phyloP scores from a whole-genome alignment of 2,329 filamentous ascomycete species.

The Clarireedia homoeocarpa region DNA sequence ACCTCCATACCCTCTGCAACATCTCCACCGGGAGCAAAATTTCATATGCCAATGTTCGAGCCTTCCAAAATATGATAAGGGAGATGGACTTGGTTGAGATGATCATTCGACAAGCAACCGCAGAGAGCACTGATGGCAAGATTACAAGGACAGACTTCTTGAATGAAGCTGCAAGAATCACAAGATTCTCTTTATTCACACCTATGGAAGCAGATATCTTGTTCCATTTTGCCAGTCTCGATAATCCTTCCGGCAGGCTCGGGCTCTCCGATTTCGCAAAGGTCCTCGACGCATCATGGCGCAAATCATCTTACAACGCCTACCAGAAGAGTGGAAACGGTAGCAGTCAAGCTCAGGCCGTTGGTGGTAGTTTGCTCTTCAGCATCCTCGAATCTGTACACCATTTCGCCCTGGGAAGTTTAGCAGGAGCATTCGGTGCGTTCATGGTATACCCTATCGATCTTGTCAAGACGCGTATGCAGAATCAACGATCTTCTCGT shows the following conservation, averaged over 20 bases:
- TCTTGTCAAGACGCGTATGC: slow-evolving; percentile 95
- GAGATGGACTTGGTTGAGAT: slow-evolving; percentile 97
- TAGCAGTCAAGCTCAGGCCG: slow-evolving; percentile 42
- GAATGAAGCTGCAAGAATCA: slow-evolving; percentile 84
- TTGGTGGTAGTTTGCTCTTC: slow-evolving; percentile 50
- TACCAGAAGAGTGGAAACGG: slow-evolving; percentile 31
- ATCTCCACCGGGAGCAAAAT: slow-evolving; percentile 88
- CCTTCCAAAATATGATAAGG: slow-evolving; percentile 95
- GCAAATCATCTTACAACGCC: slow-evolving; percentile 40
- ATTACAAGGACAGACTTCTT: slow-evolving; percentile 93
- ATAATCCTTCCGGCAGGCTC: slow-evolving; percentile 80
- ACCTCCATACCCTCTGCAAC: slow-evolving; percentile 89
- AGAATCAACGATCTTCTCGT: slow-evolving; percentile 81
- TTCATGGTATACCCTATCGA: slow-evolving; percentile 99
- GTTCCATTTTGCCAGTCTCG: slow-evolving; percentile 94
- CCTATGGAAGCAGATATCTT: slow-evolving; percentile 98
- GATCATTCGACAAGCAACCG: slow-evolving; percentile 79
- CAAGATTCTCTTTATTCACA: slow-evolving; percentile 91
- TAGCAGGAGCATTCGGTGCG: slow-evolving; percentile 93
- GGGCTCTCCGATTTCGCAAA: slow-evolving; percentile 82
- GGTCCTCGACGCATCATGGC: slow-evolving; percentile 91
- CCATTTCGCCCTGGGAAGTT: slow-evolving; percentile 81
- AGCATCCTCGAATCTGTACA: slow-evolving; percentile 70
- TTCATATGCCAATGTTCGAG: slow-evolving; percentile 93
- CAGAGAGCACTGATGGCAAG: slow-evolving; percentile 78